Percentiles rank a stretch among this genome's conserved stretches.
Conservation (phyloP, 2,329 filamentous ascomycete genomes). For the Huntiella abstrusa region DNA sequence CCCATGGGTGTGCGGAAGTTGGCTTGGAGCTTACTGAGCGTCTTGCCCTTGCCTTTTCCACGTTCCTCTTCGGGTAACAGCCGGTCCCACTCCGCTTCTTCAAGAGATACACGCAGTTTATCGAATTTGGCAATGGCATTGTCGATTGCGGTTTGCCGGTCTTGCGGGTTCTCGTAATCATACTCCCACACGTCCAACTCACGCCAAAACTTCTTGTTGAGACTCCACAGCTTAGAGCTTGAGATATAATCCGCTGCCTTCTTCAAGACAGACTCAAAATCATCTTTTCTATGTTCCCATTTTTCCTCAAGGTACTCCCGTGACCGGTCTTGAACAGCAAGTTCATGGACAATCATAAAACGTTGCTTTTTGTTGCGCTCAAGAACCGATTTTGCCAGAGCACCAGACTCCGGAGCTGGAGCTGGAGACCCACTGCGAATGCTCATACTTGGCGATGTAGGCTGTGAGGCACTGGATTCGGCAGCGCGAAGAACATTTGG, state of each 20-base stretch:
- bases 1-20: slow-evolving; percentile 33
- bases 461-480: slow-evolving; percentile 23
- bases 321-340: slow-evolving; percentile 34
- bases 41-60: slow-evolving; percentile 36
- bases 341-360: slow-evolving; percentile 38
- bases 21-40: slow-evolving; percentile 41
- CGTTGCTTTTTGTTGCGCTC: slow-evolving; percentile 35
- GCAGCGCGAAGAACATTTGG: slow-evolving; percentile 12
- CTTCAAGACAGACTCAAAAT: slow-evolving; percentile 33
- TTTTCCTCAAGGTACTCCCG: slow-evolving; percentile 30
- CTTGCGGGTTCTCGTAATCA: slow-evolving; percentile 32
- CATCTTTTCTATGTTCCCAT: slow-evolving; percentile 32
- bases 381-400: slow-evolving; percentile 30
- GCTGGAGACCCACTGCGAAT: slow-evolving; percentile 34
- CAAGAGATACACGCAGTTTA: slow-evolving; percentile 34
- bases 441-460: slow-evolving; percentile 37
- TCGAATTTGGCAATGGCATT: slow-evolving; percentile 42
- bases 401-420: slow-evolving; percentile 28
- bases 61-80: slow-evolving; percentile 39
- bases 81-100: slow-evolving; percentile 41
- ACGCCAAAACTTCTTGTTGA: slow-evolving; percentile 39
- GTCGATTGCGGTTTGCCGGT: slow-evolving; percentile 41
- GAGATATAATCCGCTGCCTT: slow-evolving; percentile 38
- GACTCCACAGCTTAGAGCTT: slow-evolving; percentile 30
- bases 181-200: slow-evolving; percentile 47